phyloP scores from a whole-genome alignment of 768 basidiomycete genomes.

The Russula ochroleuca region DNA sequence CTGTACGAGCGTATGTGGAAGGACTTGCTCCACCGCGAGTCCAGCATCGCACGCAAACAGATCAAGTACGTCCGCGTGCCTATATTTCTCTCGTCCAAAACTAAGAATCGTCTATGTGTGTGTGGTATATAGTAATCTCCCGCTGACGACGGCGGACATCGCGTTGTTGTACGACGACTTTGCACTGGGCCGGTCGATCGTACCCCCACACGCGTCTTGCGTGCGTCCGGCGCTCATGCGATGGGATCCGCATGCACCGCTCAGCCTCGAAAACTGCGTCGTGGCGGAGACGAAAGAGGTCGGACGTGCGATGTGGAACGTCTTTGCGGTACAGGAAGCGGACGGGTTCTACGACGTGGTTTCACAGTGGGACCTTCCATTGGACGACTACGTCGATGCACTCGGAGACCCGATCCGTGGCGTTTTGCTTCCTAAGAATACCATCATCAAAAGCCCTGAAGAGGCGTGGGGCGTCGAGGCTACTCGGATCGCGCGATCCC shows the following conservation, averaged over 20 bases:
- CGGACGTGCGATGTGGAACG: constrained; percentile 55
- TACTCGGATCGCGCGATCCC: constrained; percentile 2
- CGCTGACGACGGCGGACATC: constrained; percentile 81
- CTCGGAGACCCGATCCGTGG: constrained; percentile 30
- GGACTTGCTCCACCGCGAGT: constrained; percentile 72
- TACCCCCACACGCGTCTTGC: constrained; percentile 76
- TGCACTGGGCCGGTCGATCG: constrained; percentile 66
- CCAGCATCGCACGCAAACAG: constrained; percentile 51
- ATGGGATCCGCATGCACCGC: constrained; percentile 66
- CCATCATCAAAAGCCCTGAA: constrained; percentile 11
- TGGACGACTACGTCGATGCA: constrained; percentile 26
- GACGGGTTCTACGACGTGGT: background rate
- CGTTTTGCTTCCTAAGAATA: background rate
- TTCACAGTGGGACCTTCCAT: constrained; percentile 2
- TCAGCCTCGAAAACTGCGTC: constrained; percentile 79
- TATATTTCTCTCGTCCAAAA: background rate
- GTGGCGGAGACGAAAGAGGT: constrained; percentile 77
- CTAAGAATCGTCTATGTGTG: background rate
- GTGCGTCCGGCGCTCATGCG: constrained; percentile 68
- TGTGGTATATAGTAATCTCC: constrained; percentile 50
- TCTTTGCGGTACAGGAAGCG: constrained; percentile 29
- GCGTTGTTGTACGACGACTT: constrained; percentile 85
- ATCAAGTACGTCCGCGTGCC: constrained; percentile 47
- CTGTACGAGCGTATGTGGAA: constrained; percentile 75
- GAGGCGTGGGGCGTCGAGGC: constrained; percentile 23